phyloP scores from a whole-genome alignment of 257 asterid species.

The Solanum verrucosum region DNA sequence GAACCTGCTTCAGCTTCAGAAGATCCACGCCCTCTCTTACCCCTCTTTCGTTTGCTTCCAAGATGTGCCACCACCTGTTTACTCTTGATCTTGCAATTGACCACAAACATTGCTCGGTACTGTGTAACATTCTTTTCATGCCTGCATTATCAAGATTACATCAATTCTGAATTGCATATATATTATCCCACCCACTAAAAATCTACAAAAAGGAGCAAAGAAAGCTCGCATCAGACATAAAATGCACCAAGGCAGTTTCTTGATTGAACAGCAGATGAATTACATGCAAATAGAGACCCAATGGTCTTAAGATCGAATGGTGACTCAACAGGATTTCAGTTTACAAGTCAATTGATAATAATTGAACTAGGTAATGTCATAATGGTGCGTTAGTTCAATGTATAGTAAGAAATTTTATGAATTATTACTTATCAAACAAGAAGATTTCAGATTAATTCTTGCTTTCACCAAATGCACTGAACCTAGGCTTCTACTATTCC shows the following conservation, averaged over 20 bases:
- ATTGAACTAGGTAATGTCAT: not conserved
- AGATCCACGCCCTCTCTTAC: conserved; percentile 13
- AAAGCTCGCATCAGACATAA: not conserved
- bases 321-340: not conserved
- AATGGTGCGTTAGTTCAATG: not conserved
- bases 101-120: conserved; percentile 79
- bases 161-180: not conserved
- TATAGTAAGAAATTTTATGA: not conserved
- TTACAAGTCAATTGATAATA: not conserved
- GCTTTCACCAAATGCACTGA: not conserved
- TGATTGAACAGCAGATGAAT: not conserved
- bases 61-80: conserved; percentile 25
- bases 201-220: not conserved
- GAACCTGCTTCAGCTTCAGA: conserved; percentile 10
- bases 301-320: not conserved
- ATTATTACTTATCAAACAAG: not conserved
- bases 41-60: conserved; percentile 67
- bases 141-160: conserved; percentile 32
- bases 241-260: not conserved
- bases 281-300: not conserved
- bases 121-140: conserved; percentile 68
- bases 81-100: conserved; percentile 52
- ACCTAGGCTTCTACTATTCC: not conserved
- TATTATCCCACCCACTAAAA: not conserved
- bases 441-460: not conserved